A percentile compares a stretch with the other conserved stretches of the same genome.
Evolutionary conservation across 768 basidiomycete genomes (phyloP).

Genomic region (Strobilomyces dryophilus): DNA sequence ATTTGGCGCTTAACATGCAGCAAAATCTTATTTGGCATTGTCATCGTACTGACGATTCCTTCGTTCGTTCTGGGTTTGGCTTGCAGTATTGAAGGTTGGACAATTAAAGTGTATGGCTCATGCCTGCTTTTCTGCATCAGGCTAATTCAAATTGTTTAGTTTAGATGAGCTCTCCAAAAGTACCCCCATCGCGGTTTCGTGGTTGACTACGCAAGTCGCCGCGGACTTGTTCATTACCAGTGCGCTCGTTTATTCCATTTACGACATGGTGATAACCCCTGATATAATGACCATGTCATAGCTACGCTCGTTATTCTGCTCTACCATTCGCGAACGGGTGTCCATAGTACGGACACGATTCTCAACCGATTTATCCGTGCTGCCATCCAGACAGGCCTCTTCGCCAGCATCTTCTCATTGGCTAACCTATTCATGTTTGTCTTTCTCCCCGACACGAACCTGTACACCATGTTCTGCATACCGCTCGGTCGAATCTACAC

Average conservation of each 20-base stretch:
- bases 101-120: conserved; percentile 31
- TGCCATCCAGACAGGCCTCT: background rate
- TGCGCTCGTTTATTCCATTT: background rate
- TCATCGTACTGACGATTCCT: conserved; percentile 33
- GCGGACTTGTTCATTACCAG: background rate
- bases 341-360: background rate
- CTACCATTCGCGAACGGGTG: background rate
- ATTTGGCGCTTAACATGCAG: conserved; percentile 15
- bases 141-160: conserved; percentile 14
- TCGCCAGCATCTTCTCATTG: too few relatives aligned
- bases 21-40: conserved; percentile 28
- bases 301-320: background rate
- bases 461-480: background rate
- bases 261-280: background rate
- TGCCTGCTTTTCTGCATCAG: background rate
- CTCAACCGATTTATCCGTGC: background rate
- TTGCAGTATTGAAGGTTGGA: conserved; percentile 29
- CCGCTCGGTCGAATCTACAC: background rate
- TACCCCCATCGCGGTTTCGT: background rate
- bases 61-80: conserved; percentile 43
- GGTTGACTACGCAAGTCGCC: background rate
- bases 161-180: too few relatives aligned
- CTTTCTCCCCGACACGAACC: background rate
- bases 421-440: background rate
- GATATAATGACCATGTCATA: background rate